phyloP scores from a whole-genome alignment of 371 early-diverging fungal species.

The Mucor velutinosus region DNA sequence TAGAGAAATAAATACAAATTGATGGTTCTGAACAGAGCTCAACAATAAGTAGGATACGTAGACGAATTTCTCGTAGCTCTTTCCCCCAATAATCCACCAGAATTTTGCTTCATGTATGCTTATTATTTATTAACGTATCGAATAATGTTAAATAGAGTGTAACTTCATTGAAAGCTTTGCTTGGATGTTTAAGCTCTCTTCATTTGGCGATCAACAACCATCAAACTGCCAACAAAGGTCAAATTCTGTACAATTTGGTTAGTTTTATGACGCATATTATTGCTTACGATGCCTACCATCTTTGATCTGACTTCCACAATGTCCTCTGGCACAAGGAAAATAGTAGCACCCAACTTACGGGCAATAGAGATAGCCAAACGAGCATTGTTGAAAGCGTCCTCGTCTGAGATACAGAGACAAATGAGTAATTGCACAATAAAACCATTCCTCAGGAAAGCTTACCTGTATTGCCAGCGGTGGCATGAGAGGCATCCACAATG shows the following conservation, averaged over 20 bases:
- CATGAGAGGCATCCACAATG: slow-evolving; percentile 82
- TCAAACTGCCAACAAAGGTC: slow-evolving; percentile 8
- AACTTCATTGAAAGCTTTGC: neutral
- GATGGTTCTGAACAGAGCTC: no score
- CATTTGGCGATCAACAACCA: slow-evolving; percentile 11
- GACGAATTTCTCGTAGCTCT: no score
- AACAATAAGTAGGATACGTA: no score
- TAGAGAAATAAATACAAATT: neutral
- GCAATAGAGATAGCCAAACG: slow-evolving; percentile 97
- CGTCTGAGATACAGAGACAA: slow-evolving; percentile 47
- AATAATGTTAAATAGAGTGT: no score
- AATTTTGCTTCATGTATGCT: no score
- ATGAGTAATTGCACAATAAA: neutral
- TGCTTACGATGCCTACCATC: slow-evolving; percentile 61
- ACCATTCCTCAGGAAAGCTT: neutral
- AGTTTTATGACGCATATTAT: no score
- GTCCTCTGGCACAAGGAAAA: slow-evolving; percentile 96
- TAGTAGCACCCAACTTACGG: slow-evolving; percentile 96
- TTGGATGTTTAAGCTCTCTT: neutral
- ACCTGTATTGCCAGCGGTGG: slow-evolving; percentile 63
- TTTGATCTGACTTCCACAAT: slow-evolving; percentile 93
- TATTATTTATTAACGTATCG: no score
- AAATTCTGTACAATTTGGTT: neutral
- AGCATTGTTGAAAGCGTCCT: slow-evolving; percentile 90
- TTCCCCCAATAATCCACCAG: no score